Percentiles rank a stretch among this genome's conserved stretches.
Conservation (phyloP, 805 yeast species). For the Metschnikowia aberdeeniae region DNA sequence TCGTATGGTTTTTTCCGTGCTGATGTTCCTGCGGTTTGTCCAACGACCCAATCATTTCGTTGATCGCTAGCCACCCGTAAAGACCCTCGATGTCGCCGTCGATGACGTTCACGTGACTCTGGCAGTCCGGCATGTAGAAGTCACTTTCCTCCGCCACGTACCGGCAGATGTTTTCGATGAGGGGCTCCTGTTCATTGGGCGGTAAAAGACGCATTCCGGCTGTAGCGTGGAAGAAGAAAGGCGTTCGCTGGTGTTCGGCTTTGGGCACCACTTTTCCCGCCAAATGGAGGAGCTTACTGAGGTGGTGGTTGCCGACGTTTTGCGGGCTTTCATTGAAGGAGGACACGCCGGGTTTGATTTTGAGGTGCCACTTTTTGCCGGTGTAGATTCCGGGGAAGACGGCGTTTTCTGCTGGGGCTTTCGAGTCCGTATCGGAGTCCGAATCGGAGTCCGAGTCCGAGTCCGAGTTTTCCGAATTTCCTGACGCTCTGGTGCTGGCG, state of each 20-base stretch:
- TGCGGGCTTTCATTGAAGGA: conserved; percentile 45
- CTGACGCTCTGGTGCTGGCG: neutral
- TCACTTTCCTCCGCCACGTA: conserved; percentile 45
- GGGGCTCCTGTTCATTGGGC: conserved; percentile 46
- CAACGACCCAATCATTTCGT: conserved; percentile 49
- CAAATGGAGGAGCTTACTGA: conserved; percentile 44
- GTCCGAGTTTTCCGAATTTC: conserved; percentile 1
- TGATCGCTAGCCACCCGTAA: conserved; percentile 63
- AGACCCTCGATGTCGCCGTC: conserved; percentile 66
- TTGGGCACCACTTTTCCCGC: conserved; percentile 53
- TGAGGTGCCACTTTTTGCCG: conserved; percentile 45
- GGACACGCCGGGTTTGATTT: conserved; percentile 53
- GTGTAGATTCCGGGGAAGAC: conserved; percentile 29
- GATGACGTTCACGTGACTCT: conserved; percentile 53
- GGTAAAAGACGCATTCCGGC: conserved; percentile 62
- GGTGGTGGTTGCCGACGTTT: conserved; percentile 49
- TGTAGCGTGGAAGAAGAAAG: conserved; percentile 65
- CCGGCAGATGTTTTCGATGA: conserved; percentile 46
- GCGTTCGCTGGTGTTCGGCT: conserved; percentile 59
- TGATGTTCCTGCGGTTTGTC: conserved; percentile 33
- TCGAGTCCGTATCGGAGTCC: conserved; percentile 7
- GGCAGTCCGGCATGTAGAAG: conserved; percentile 59
- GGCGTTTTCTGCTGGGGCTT: conserved; percentile 2
- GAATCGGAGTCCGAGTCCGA: conserved; percentile 12
- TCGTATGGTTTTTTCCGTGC: conserved; percentile 42